Base-by-base conservation (phyloP, 2,329 filamentous ascomycete genomes). In the Diplodia corticola region DNA sequence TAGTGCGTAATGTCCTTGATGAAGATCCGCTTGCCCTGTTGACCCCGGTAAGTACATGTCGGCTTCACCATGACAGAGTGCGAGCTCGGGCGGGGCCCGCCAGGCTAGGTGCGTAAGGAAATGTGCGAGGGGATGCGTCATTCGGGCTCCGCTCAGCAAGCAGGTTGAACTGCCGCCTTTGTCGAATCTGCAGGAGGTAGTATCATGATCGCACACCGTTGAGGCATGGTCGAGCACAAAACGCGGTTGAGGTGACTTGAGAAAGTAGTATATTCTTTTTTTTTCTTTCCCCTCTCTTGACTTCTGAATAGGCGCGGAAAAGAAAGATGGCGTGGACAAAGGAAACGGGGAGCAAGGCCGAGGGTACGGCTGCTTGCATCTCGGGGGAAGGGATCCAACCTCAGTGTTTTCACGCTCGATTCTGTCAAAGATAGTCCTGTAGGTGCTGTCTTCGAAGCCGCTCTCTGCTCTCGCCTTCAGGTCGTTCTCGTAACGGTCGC, bases 1-100 rank as follows among this genome's bases (percentile, higher is more conserved):
- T 98, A 98, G 80, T 97, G 90, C 65, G 91, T 89, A 82, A 98
- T 99, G 78, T 98, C 95, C 80, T 99, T 99, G 85, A 99, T 95
- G 82, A 98, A 97, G 73, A 96, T 82, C 72, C 94, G 91, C 82
- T 96, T 97, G 73, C 89, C 91, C 91, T 96, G 71, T 69, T 35
- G 73, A 66, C 17, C 74, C 71, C 75, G 81, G 79, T 77, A 77
- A 73, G 67, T 69, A 68, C 64, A 15, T 66, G 53, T 57, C 26
- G 51, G 50, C 28, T 57, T 59, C 37, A 26, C 63, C n/a, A n/a
- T 64, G 22, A 24, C 20, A 12, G n/a, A 26, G 24, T 48, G 61
- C 35, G 61, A 46, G 49, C 50, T 54, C 61, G 12, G 35, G 24
- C 49, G 35, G 49, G 40, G 44, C 49, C 44, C 48, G 60, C 48